phyloP scores from a whole-genome alignment of 345 rosid genomes.

The Aethionema arabicum region DNA sequence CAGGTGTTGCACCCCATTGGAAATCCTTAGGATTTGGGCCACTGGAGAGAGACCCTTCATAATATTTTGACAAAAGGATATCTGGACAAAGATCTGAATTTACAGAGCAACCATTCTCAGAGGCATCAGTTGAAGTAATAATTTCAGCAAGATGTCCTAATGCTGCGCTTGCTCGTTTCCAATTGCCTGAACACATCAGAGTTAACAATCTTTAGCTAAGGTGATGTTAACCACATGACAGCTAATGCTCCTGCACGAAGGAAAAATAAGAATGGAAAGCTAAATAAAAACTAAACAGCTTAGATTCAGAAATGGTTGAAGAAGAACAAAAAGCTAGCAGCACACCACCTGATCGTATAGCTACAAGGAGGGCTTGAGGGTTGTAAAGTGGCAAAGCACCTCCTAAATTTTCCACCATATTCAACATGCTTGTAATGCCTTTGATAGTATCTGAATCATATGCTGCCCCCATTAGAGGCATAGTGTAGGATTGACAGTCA shows the following conservation, averaged over 20 bases:
- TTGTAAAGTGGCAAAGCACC: constrained; percentile 71
- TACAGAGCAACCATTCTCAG: constrained; percentile 38
- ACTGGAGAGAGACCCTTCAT: constrained; percentile 59
- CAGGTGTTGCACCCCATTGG: constrained; percentile 63
- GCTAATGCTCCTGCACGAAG: constrained; percentile 34
- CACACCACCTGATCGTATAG: constrained; percentile 73
- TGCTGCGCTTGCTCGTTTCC: constrained; percentile 81
- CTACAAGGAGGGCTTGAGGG: constrained; percentile 66
- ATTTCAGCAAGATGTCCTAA: constrained; percentile 70
- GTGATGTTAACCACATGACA: constrained; percentile 36
- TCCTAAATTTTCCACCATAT: constrained; percentile 51
- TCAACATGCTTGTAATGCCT: constrained; percentile 54
- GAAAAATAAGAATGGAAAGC: constrained; percentile 39
- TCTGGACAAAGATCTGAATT: constrained; percentile 50
- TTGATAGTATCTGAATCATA: constrained; percentile 34
- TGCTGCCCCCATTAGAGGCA: constrained; percentile 37
- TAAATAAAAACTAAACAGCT: constrained; percentile 37
- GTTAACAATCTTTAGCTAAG: constrained; percentile 39
- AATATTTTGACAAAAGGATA: constrained; percentile 60
- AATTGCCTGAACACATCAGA: constrained; percentile 69
- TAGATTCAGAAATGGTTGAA: constrained; percentile 27
- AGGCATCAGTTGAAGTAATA: constrained; percentile 43
- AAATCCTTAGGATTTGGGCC: constrained; percentile 48
- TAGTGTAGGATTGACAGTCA: constrained; percentile 33
- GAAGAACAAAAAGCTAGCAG: constrained; percentile 15